phyloP scores from a whole-genome alignment of 106 monocot genomes.

The Alisma plantagoaquatica region DNA sequence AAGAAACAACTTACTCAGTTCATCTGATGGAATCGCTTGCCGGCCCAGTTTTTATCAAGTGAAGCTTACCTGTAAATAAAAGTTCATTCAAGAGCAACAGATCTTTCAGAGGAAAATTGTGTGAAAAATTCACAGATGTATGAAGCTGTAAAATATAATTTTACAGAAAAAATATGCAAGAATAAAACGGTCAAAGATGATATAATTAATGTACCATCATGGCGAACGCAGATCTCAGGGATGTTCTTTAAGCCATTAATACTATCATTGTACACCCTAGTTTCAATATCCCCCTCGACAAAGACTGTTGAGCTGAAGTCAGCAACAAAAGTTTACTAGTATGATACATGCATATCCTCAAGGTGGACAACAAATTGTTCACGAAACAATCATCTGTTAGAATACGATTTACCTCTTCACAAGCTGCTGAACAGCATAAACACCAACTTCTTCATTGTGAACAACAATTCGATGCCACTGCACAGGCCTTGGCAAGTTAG shows the following conservation, averaged over 20 bases:
- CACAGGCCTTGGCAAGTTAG: constrained; percentile 66
- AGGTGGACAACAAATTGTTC: too few species aligned
- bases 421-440: constrained; percentile 83
- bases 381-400: too few species aligned
- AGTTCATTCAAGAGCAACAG: too few species aligned
- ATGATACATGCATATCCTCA: background rate
- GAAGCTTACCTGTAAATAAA: too few species aligned
- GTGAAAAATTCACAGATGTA: too few species aligned
- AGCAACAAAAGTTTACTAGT: background rate
- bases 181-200: too few species aligned
- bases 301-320: constrained; percentile 75
- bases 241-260: constrained; percentile 79
- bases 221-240: constrained; percentile 88
- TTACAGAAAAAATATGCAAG: too few species aligned
- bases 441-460: constrained; percentile 72
- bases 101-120: too few species aligned
- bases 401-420: constrained; percentile 84
- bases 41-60: too few species aligned
- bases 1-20: too few species aligned
- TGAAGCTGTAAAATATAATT: too few species aligned
- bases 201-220: constrained; percentile 84
- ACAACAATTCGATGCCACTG: constrained; percentile 94
- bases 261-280: constrained; percentile 94
- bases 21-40: too few species aligned
- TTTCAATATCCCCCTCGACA: constrained; percentile 98